phyloP scores from a whole-genome alignment of 2,329 filamentous ascomycete species.

The Stromatinia cepivora region DNA sequence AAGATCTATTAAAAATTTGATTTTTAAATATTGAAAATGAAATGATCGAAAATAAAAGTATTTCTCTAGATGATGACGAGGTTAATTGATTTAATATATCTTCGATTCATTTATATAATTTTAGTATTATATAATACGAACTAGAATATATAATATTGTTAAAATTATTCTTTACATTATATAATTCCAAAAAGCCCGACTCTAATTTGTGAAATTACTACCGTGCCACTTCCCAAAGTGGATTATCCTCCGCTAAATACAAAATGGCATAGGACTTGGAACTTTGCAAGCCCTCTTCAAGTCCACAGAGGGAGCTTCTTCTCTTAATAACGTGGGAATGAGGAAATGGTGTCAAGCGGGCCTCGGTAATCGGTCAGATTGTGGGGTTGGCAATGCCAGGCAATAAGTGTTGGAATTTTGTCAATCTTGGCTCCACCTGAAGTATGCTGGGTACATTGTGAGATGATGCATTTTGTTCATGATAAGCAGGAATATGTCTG shows the following conservation, averaged over 20 bases:
- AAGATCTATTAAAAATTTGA: too few species aligned
- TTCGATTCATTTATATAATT: too few species aligned
- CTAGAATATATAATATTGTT: too few species aligned
- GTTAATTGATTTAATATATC: too few species aligned
- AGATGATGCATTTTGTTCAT: background rate
- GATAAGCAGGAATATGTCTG: background rate
- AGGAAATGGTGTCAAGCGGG: background rate
- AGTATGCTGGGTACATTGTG: background rate
- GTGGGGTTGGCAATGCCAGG: constrained; percentile 6
- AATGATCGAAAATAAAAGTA: too few species aligned
- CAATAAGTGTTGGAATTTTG: constrained; percentile 6
- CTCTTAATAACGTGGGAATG: constrained; percentile 5
- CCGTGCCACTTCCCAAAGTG: constrained; percentile 7
- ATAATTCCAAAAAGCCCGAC: too few species aligned
- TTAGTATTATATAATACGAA: too few species aligned
- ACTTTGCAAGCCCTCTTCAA: background rate
- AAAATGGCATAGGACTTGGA: background rate
- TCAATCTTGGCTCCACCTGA: background rate
- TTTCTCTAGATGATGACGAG: too few species aligned
- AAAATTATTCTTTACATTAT: too few species aligned
- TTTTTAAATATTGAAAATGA: too few species aligned
- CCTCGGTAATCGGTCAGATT: constrained; percentile 19
- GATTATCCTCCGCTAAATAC: constrained; percentile 1
- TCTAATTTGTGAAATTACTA: background rate
- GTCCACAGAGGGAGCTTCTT: background rate